Evolutionary conservation across 1,284 basidiomycete species (phyloP), one percentile per base, ranked within the genome.

Genomic region (Vanrija sp.): DNA sequence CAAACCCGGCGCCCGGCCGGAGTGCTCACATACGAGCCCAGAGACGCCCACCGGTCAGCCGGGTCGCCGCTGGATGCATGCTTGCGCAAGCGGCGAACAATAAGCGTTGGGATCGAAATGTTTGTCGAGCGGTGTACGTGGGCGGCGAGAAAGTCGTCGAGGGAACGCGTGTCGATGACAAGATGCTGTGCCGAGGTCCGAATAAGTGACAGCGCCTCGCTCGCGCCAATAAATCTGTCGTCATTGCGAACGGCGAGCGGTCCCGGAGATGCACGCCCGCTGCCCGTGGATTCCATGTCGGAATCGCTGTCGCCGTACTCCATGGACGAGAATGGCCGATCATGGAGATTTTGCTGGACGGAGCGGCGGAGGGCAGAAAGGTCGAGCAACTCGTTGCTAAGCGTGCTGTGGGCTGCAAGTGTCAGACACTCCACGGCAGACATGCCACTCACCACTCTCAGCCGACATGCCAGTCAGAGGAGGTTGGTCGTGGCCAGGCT

Each of bases 81-180:
- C 36, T 86, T 87, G 50, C 82, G 80, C 58, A 82, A 85, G n/a
- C 89, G 84, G 72, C 89, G 89, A 63, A 90, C 82, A 64, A 92
- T 88, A 64, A 92, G 82, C 22, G 87, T 86, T 0, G 89, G 89
- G 51, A 93, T 87, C 37, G 86, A 85, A 51, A 93, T 79, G 73
- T 89, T 89, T 57, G 89, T 82, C 66, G 85, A 86, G 60, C 83
- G 77, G 42, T 78, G 72, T 45, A 93, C 74, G 71, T 85, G 87
- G 49, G 78, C 80, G 2, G 81, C 75, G 31, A 84, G 77, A 72
- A 84, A 89, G 15, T 83, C 78, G 5, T 82, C 79, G 18, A 84
- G 79, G 2, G 86, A 83, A 2, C 89, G 83, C 31, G 86, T 88
- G 75, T 94, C 89, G 68, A 93, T 81, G 54, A 92, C 74, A 23